These are phyloP conservation scores for Fusarium luffae DNA, from an alignment of 2,329 filamentous ascomycete species.

Conservation along the genomic window DNA sequence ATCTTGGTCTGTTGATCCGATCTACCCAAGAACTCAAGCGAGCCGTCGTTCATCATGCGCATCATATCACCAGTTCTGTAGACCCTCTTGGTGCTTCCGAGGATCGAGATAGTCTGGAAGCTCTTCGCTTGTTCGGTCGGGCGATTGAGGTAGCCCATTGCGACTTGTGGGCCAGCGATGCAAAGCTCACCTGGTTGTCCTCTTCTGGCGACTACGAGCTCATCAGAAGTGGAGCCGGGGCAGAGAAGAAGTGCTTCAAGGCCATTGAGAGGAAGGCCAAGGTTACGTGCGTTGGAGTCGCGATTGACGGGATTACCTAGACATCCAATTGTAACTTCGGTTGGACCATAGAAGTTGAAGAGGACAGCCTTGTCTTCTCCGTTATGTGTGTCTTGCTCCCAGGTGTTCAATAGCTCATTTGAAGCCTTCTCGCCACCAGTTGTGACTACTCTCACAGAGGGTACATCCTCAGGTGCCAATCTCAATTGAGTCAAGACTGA, in stretches of 20 bases:
- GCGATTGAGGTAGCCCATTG: slow-evolving; percentile 21
- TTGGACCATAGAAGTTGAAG: slow-evolving; percentile 30
- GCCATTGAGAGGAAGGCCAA: slow-evolving; percentile 10
- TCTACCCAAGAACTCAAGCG: slow-evolving; percentile 20
- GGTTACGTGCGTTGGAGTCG: slow-evolving; percentile 25
- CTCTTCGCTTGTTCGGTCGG: slow-evolving; percentile 14
- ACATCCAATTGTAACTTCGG: slow-evolving; percentile 26
- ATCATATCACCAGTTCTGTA: slow-evolving; percentile 32
- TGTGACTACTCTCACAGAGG: slow-evolving; percentile 17
- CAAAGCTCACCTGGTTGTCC: slow-evolving; percentile 20
- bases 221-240: rapidly evolving
- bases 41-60: slow-evolving; percentile 28
- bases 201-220: neutral
- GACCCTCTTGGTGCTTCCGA: neutral
- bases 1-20: slow-evolving; percentile 30
- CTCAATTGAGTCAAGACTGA: slow-evolving; percentile 18
- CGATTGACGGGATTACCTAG: slow-evolving; percentile 6
- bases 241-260: slow-evolving; percentile 11
- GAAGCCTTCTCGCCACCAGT: slow-evolving; percentile 29
- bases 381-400: rapidly evolving
- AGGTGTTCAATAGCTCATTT: slow-evolving; percentile 14
- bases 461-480: neutral
- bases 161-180: slow-evolving; percentile 23
- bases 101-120: neutral
- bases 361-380: neutral